Percentiles rank a stretch among this genome's conserved stretches.
phyloP scores from a whole-genome alignment of 768 basidiomycete genomes.

The Glaciozyma martinii region DNA sequence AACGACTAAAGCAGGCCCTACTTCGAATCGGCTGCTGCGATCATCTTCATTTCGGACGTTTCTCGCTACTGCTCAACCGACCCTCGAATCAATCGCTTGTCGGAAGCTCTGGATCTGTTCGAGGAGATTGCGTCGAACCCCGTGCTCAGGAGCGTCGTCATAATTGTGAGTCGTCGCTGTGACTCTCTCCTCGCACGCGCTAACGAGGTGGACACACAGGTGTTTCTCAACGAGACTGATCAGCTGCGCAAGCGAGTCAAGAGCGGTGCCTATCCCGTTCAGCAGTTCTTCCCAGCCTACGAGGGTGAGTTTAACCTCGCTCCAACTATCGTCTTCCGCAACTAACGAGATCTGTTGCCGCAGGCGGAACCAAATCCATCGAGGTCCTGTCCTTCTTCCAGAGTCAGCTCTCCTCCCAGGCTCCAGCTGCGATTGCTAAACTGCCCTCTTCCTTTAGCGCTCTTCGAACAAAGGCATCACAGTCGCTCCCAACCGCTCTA shows the following conservation, averaged over 20 bases:
- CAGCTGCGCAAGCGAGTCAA: background rate
- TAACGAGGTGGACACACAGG: background rate
- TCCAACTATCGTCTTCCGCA: background rate
- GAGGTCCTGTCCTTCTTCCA: background rate
- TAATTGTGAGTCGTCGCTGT: too few species aligned
- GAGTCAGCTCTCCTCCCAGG: background rate
- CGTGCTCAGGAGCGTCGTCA: too few species aligned
- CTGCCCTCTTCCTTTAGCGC: background rate
- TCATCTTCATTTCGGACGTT: background rate
- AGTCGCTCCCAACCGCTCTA: background rate
- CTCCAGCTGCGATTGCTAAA: background rate
- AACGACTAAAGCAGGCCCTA: background rate
- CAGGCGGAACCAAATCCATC: background rate
- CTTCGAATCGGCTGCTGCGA: background rate
- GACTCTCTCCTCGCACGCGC: background rate
- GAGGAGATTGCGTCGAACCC: background rate
- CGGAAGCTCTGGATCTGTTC: slow-evolving; percentile 5
- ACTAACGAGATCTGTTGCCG: background rate
- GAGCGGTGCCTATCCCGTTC: background rate
- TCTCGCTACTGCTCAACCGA: background rate
- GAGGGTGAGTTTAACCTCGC: background rate
- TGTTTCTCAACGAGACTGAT: slow-evolving; percentile 6
- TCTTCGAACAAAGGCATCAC: background rate
- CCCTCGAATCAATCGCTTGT: background rate
- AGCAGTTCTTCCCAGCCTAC: background rate